Conservation (phyloP, 2,329 filamentous ascomycete species). For the Tricladium varicosporioides region DNA sequence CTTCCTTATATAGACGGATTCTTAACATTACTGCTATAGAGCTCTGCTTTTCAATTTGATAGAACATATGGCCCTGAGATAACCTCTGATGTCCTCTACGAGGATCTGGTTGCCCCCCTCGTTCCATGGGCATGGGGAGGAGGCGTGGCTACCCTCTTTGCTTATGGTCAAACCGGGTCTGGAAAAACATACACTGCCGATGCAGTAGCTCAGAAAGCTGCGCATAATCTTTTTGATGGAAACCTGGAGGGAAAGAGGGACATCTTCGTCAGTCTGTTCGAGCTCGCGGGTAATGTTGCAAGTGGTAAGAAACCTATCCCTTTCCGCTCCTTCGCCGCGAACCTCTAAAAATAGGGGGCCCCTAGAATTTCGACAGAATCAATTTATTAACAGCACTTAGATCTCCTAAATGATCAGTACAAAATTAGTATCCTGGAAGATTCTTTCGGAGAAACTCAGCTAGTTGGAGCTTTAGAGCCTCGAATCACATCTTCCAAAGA, state of each 20-base stretch:
- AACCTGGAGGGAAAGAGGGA: constrained; percentile 75
- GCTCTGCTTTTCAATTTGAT: background rate
- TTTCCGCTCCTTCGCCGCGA: too few species aligned
- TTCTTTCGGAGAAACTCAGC: constrained; percentile 42
- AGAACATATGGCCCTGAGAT: constrained; percentile 9
- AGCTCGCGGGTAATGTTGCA: constrained; percentile 81
- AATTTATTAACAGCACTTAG: constrained; percentile 18
- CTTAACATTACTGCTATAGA: background rate
- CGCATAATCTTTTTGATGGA: constrained; percentile 71
- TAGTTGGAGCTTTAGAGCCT: constrained; percentile 43
- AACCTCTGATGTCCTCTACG: constrained; percentile 19
- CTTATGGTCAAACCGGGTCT: constrained; percentile 49
- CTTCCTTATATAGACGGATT: background rate
- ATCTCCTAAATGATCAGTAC: constrained; percentile 42
- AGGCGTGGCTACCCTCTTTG: constrained; percentile 41
- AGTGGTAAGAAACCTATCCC: constrained; percentile 11
- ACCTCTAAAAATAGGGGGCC: background rate
- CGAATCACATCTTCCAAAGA: constrained; percentile 41
- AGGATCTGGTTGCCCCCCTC: constrained; percentile 8
- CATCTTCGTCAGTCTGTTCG: constrained; percentile 88
- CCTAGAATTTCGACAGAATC: background rate
- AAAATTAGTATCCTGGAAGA: constrained; percentile 46
- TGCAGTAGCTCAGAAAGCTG: constrained; percentile 41
- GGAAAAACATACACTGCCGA: constrained; percentile 47
- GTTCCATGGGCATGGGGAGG: constrained; percentile 12